Base-by-base conservation (phyloP, 768 basidiomycete species). In the Collybia sordida region DNA sequence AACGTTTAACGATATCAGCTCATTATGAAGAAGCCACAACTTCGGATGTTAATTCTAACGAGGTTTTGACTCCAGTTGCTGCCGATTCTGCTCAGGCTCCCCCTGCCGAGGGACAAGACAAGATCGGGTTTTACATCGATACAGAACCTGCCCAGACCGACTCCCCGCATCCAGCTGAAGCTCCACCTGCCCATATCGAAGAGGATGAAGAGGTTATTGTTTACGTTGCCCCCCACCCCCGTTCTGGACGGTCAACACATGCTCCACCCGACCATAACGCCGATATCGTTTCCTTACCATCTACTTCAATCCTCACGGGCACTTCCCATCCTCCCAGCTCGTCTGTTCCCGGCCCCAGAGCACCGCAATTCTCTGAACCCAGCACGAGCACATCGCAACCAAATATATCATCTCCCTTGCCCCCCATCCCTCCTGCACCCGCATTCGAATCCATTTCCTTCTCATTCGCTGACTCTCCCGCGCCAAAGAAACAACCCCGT, bases 171-270 rank as follows among this genome's bases (percentile, higher is more conserved):
- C 59, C 47, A 39, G 27, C 61, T 18, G 45, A 47, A 25, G 40
- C 53, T 9, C 49, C 50, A 11, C 43, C 55, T 34, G 41, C 57
- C n/a, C 56, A 60, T 23, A 55, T 56, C 7, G 66, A 68, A 11
- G 73, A 72, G 23, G 82, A 83, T 24, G 85, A 87, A 17, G 89
- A 91, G 49, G 61, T 79, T 3, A 90, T 91, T 47, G 88, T 91
- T 8, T 90, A 90, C 59, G 83, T 82, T 21, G 87, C 88, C 0
- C 88, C 89, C 0, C 79, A 87, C 59, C 88, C 88, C 4, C 79
- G 85, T 1, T 57, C 62, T 1, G 41, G 59, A 23, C 50, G 53
- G 22, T 47, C 38, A 4, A 52, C 50, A 15, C 39, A 59, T 1
- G 24, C 59, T 44, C 31, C 59, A 37, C 42, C 52, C 47, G 35